A percentile compares a stretch with the other conserved stretches of the same genome.
Conservation (phyloP, 2,329 filamentous ascomycete species). For the Epichloe brachyelytri region DNA sequence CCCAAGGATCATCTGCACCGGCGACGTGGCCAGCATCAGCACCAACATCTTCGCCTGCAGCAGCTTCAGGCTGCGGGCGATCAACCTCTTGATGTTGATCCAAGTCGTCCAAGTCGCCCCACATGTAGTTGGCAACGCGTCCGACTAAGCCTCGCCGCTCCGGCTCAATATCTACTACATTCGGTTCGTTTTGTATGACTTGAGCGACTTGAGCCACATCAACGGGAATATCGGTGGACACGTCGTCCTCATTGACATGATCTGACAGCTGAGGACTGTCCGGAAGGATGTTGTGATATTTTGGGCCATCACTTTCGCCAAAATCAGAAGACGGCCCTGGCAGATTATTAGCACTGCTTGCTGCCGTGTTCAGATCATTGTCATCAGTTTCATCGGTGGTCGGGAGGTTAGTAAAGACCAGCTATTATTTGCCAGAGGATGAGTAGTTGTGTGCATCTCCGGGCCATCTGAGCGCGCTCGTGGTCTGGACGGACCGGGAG, state of each 20-base stretch:
- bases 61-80: slow-evolving; percentile 11
- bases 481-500: slow-evolving; percentile 24
- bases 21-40: slow-evolving; percentile 43
- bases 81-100: slow-evolving; percentile 22
- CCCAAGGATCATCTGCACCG: slow-evolving; percentile 26
- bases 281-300: neutral
- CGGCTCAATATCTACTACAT: slow-evolving; percentile 5
- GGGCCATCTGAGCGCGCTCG: slow-evolving; percentile 47
- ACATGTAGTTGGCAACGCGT: slow-evolving; percentile 46
- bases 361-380: neutral
- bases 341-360: neutral
- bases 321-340: neutral
- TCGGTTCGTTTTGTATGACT: slow-evolving; percentile 1
- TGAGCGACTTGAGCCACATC: slow-evolving; percentile 9
- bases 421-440: slow-evolving; percentile 45
- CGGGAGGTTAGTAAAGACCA: slow-evolving; percentile 39
- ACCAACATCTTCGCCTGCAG: slow-evolving; percentile 20
- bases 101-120: slow-evolving; percentile 43
- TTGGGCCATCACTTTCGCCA: neutral
- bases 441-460: slow-evolving; percentile 27
- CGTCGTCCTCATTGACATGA: slow-evolving; percentile 2
- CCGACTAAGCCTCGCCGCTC: slow-evolving; percentile 15
- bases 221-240: neutral
- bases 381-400: slow-evolving; percentile 9
- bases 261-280: neutral